A percentile compares a stretch with the other conserved stretches of the same genome.
These are phyloP conservation scores for Talaromyces sp. DNA, from an alignment of 2,329 filamentous ascomycete genomes.

Conservation along the genomic window DNA sequence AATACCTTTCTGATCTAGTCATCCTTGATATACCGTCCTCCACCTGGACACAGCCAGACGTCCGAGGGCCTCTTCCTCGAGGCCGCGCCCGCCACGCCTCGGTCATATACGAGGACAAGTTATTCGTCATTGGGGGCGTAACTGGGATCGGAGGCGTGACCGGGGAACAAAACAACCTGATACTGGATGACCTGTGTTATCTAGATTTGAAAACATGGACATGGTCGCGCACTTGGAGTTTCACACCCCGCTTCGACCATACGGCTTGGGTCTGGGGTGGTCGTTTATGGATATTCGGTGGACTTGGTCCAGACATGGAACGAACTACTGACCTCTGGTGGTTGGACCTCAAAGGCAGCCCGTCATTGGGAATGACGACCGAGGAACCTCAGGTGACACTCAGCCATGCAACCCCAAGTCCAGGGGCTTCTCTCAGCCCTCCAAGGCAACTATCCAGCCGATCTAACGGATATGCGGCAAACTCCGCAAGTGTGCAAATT, in stretches of 20 bases:
- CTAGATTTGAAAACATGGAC: constrained; percentile 95
- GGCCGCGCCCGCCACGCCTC: constrained; percentile 90
- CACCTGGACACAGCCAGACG: constrained; percentile 88
- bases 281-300: constrained; percentile 93
- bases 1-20: constrained; percentile 91
- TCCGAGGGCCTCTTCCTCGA: constrained; percentile 78
- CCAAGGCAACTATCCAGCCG: constrained; percentile 32
- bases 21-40: constrained; percentile 92
- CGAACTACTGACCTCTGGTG: constrained; percentile 95
- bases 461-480: constrained; percentile 63
- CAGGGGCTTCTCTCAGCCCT: constrained; percentile 31
- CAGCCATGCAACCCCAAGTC: constrained; percentile 32
- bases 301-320: constrained; percentile 93
- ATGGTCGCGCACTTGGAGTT: constrained; percentile 94
- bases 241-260: constrained; percentile 91
- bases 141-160: constrained; percentile 91
- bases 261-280: constrained; percentile 91
- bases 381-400: constrained; percentile 36
- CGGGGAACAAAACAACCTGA: constrained; percentile 74
- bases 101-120: constrained; percentile 90
- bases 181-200: constrained; percentile 94
- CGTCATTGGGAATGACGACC: constrained; percentile 71
- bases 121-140: constrained; percentile 94
- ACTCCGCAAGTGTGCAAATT: constrained; percentile 58
- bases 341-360: constrained; percentile 87